Evolutionary conservation across 208 protist genomes (phyloP).

Genomic region (Leishmania guyanensis): DNA sequence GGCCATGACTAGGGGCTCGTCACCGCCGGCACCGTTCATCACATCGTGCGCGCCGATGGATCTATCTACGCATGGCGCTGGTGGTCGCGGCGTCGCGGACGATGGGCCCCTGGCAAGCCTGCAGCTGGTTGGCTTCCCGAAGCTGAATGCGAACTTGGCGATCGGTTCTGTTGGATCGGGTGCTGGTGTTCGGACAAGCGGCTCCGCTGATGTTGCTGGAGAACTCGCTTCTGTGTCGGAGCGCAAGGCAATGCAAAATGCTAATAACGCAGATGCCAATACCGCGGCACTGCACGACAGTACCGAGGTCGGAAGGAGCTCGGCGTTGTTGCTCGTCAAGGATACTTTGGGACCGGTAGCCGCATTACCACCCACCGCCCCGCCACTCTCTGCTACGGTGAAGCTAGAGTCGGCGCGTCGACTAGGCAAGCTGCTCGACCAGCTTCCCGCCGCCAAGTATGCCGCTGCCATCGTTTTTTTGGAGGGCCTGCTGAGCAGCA

Average conservation of each 20-base stretch:
- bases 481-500: conserved; percentile 51
- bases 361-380: not conserved
- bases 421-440: conserved; percentile 41
- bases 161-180: not conserved
- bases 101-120: not conserved
- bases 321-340: not conserved
- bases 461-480: conserved; percentile 60
- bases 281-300: not conserved
- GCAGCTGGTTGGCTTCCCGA: conserved; percentile 17
- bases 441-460: conserved; percentile 57
- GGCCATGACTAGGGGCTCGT: not conserved
- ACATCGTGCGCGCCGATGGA: conserved; percentile 9
- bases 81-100: not conserved
- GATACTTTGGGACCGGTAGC: not conserved
- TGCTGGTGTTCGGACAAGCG: not conserved
- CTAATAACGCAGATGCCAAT: not conserved
- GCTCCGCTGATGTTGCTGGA: not conserved
- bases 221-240: not conserved
- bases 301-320: not conserved
- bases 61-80: not conserved
- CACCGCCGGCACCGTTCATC: conserved; percentile 14
- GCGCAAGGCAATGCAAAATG: not conserved
- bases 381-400: conserved; percentile 14
- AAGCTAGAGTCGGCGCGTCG: conserved; percentile 26
- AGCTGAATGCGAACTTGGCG: not conserved